A percentile compares a stretch with the other conserved stretches of the same genome.
phyloP scores from a whole-genome alignment of 23 red algal genomes.

The Rhodosorus marinus region DNA sequence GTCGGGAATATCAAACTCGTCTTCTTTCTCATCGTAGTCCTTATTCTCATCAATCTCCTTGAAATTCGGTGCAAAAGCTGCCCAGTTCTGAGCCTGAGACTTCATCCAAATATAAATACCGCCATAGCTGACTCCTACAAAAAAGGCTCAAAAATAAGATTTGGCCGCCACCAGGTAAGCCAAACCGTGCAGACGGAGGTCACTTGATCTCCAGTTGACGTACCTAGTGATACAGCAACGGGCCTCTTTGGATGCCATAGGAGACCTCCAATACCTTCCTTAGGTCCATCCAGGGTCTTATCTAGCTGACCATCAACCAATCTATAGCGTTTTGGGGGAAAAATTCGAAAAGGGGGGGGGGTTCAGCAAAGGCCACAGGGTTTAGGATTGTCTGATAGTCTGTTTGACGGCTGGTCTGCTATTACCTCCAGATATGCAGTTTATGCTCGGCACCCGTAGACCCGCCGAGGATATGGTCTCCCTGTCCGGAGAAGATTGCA shows the following conservation, averaged over 20 bases:
- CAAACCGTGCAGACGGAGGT: no score
- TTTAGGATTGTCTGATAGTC: no score
- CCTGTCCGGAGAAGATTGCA: slow-evolving; percentile 35
- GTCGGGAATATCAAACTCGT: slow-evolving; percentile 77
- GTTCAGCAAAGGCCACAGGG: no score
- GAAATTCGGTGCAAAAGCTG: slow-evolving; percentile 76
- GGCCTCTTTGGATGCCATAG: slow-evolving; percentile 40
- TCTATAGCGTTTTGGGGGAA: no score
- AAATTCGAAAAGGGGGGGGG: no score
- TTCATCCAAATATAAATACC: slow-evolving; percentile 52
- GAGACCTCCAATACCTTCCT: slow-evolving; percentile 21
- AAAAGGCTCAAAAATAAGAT: no score
- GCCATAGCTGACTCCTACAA: no score
- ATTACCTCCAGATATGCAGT: no score
- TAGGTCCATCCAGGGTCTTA: slow-evolving; percentile 38
- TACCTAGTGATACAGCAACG: slow-evolving; percentile 21
- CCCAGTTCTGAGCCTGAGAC: slow-evolving; percentile 83
- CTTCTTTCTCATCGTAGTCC: slow-evolving; percentile 84
- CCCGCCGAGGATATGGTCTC: slow-evolving; percentile 38
- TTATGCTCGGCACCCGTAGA: slow-evolving; percentile 10
- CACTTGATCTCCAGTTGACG: no score
- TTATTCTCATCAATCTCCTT: slow-evolving; percentile 80
- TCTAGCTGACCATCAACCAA: slow-evolving; percentile 38
- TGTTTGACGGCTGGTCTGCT: no score
- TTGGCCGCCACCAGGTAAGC: no score